Base-by-base conservation (phyloP, 257 asterid genomes). In the Capsicum pubescens region DNA sequence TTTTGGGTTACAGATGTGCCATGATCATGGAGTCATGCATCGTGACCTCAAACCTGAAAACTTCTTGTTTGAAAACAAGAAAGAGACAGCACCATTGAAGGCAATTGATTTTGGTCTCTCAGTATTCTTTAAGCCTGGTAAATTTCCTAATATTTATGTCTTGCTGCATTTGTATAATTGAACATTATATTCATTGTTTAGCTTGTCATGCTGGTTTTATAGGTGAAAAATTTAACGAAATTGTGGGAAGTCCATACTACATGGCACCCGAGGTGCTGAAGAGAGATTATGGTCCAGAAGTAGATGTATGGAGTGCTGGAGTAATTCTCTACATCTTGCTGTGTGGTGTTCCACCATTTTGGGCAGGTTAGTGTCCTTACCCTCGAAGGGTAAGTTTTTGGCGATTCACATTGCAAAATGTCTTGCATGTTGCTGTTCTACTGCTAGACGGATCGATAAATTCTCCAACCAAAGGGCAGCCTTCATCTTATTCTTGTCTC, bases 241-340 rank as follows among this genome's bases (percentile, higher is more conserved):
- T 90, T 83, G 92, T 90, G 35, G 92, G 92, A 79, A 90, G 92
- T 63, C 92, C 92, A 19, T 88, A 88, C 71, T 90, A 90, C 86
- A 90, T 90, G 92, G 92, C 92, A 15, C 92, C 92, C 0, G 92
- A 90, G 88, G 92, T 90, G 82, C 88, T 90, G 79, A 90, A 88
- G 83, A 88, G 90, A 84, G 84, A 90, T 83, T 90, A 90, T 79
- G 92, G 92, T 42, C 92, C 87, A 68, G 92, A 90, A 84, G 91
- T 90, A 42, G 92, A 90, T 82, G 92, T 90, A 32, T 90, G 92
- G 92, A 90, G 92, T 85, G 92, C 92, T 83, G 92, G 92, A 36
- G 92, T 90, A 21, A 90, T 90, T 80, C 87, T 90, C 81, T 90
- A 90, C 86, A 90, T 90, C 82, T 88, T 90, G 81, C 87, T 90